Base-by-base conservation (phyloP, 768 basidiomycete genomes). In the Tylopilus sp. region DNA sequence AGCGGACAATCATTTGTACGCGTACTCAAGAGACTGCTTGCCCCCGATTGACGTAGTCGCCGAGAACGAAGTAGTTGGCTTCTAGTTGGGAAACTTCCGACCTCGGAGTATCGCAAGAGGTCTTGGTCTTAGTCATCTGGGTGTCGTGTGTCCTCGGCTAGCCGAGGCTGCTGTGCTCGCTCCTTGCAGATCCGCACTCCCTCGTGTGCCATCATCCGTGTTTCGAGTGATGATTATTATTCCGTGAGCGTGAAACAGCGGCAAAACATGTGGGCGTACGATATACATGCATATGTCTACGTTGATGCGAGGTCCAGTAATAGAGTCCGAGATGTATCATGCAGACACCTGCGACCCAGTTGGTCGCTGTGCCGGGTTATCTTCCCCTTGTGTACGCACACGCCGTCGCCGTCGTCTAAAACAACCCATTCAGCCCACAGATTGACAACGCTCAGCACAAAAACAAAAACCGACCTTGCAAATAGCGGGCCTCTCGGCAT, bases 401-500 rank as follows among this genome's bases (percentile, higher is more conserved):
- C 70, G 67, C 20, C 69, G 60, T 8, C 71, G 69, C 28, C 64
- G 54, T 15, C 66, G 60, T 49, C 68, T 36, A 45, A 22, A 21
- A 31, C 25, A 25, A 28, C 7, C n/a, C 11, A 11, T 5, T 53
- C 12, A 52, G 50, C 23, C 18, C 20, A 15, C 20, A 9, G 30
- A 13, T 21, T 1, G 21, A 30, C 20, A 13, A 20, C 15, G 6
- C 1, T n/a, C n/a, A n/a, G n/a, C n/a, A n/a, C n/a, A n/a, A n/a
- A n/a, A 18, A 30, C n/a, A 15, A 33, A 44, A 11, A 48, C 56
- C 15, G 10, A 88, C 86, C 88, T 80, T 40, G 91, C 90, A 69
- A 91, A 88, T 66, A 91, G 66, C 12, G 91, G 89, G 1, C 93
- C 91, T 59, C 85, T 85, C 8, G 94, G 95, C 95, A 98, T 97